Conservation (phyloP, 1,284 basidiomycete species). For the Afroboletus lepidellus region DNA sequence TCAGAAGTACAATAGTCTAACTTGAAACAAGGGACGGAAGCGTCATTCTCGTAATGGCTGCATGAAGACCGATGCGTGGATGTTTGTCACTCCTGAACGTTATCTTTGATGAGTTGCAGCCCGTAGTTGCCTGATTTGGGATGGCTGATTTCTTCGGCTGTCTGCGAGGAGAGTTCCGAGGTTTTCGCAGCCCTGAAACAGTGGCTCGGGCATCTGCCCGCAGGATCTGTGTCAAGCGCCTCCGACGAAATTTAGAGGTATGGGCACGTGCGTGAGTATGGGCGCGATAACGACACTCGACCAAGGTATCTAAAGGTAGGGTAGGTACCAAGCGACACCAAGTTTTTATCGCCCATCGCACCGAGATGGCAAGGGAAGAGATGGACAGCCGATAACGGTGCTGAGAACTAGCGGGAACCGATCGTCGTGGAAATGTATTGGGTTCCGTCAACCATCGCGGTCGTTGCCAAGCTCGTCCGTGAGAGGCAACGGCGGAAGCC, state of each 20-base stretch:
- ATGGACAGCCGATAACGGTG: not conserved
- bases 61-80: not conserved
- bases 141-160: not conserved
- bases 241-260: not conserved
- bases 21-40: constrained; percentile 5
- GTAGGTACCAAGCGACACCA: not conserved
- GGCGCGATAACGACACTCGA: not conserved
- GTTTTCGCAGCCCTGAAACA: not conserved
- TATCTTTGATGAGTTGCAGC: constrained; percentile 13
- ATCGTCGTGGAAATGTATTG: constrained; percentile 22
- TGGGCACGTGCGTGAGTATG: not conserved
- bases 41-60: constrained; percentile 8
- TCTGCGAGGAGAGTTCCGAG: not conserved
- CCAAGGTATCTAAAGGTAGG: not conserved
- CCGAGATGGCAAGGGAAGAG: not conserved
- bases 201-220: not conserved
- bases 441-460: not conserved
- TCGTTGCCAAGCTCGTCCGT: constrained; percentile 17
- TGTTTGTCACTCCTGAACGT: constrained; percentile 16
- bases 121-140: not conserved
- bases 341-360: not conserved
- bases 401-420: constrained; percentile 5
- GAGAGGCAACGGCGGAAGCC: constrained; percentile 3
- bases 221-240: not conserved
- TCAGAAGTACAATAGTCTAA: not conserved